A percentile compares a stretch with the other conserved stretches of the same genome.
Conservation (phyloP, 441 rosid genomes). For the Gossypium davidsonii region DNA sequence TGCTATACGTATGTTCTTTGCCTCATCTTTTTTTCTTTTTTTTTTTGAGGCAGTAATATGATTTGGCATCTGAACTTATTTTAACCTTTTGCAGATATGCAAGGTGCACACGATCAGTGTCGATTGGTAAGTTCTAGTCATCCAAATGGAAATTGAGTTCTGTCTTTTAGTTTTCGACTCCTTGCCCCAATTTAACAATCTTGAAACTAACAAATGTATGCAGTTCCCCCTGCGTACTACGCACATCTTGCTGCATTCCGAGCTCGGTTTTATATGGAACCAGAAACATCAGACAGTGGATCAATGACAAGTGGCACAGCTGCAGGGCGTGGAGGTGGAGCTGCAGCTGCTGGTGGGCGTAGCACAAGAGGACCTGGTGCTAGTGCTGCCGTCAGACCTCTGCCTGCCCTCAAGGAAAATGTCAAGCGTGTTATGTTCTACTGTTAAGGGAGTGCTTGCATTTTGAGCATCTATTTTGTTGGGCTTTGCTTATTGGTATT, state of each 20-base stretch:
- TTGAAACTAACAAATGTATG: background rate
- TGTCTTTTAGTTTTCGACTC: background rate
- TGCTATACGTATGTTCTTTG: constrained; percentile 73
- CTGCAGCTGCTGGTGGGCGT: constrained; percentile 20
- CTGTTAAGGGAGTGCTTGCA: constrained; percentile 24
- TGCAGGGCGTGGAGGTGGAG: constrained; percentile 41
- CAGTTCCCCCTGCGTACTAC: constrained; percentile 93
- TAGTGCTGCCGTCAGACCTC: constrained; percentile 62
- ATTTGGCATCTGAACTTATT: background rate
- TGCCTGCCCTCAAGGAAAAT: constrained; percentile 79
- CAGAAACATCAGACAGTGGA: constrained; percentile 93
- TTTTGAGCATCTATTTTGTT: too few species aligned
- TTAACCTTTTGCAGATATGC: constrained; percentile 57
- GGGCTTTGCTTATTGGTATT: background rate
- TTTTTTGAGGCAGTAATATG: background rate
- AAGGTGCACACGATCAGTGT: constrained; percentile 52
- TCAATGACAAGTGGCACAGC: constrained; percentile 74
- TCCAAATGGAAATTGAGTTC: background rate
- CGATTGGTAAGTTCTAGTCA: constrained; percentile 22
- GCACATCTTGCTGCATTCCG: constrained; percentile 95
- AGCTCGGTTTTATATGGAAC: constrained; percentile 93
- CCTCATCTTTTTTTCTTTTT: background rate
- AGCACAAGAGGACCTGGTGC: constrained; percentile 54
- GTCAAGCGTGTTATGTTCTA: constrained; percentile 88
- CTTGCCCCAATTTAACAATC: background rate